These are phyloP conservation scores for Microdochium trichocladiopsis DNA, from an alignment of 2,329 filamentous ascomycete species.

Conservation along the genomic window DNA sequence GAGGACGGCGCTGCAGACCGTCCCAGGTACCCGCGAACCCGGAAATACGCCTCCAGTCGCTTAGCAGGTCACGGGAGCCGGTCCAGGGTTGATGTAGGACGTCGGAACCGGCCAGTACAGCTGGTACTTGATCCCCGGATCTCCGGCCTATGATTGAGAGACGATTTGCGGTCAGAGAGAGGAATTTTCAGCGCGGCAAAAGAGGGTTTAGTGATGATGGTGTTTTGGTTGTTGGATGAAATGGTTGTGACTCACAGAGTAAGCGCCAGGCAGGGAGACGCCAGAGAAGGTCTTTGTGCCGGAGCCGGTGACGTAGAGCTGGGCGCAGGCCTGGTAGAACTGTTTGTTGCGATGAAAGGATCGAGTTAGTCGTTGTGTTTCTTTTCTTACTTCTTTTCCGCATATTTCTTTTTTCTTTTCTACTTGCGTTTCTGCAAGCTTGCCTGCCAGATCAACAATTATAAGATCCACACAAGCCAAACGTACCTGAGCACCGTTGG, in stretches of 20 bases:
- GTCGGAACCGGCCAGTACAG: slow-evolving; percentile 28
- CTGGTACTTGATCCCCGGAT: slow-evolving; percentile 17
- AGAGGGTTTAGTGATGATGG: too few species aligned
- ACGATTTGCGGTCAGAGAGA: too few species aligned
- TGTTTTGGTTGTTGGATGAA: too few species aligned
- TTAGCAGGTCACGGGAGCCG: slow-evolving; percentile 19
- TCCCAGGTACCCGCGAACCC: too few species aligned
- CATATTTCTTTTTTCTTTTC: too few species aligned
- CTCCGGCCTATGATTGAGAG: slow-evolving; percentile 14
- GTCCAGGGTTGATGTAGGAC: slow-evolving; percentile 24
- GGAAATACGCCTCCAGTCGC: too few species aligned
- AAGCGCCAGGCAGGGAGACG: slow-evolving; percentile 17
- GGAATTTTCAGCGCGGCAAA: too few species aligned
- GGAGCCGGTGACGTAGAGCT: slow-evolving; percentile 19
- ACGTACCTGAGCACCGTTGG: slow-evolving; percentile 19
- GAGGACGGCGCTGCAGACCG: too few species aligned
- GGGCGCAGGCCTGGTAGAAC: slow-evolving; percentile 22
- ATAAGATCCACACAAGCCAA: too few species aligned
- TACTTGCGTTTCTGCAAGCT: too few species aligned
- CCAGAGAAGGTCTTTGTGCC: slow-evolving; percentile 18
- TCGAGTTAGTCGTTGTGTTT: slow-evolving; percentile 8
- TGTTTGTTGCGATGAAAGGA: slow-evolving; percentile 6
- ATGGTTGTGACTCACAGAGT: slow-evolving; percentile 16
- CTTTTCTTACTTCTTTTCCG: neutral
- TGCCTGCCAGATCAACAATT: too few species aligned